Evolutionary conservation across 352 stramenopile species (phyloP), one percentile per base, ranked within the genome.

Genomic region (Phytopythium sindhum): DNA sequence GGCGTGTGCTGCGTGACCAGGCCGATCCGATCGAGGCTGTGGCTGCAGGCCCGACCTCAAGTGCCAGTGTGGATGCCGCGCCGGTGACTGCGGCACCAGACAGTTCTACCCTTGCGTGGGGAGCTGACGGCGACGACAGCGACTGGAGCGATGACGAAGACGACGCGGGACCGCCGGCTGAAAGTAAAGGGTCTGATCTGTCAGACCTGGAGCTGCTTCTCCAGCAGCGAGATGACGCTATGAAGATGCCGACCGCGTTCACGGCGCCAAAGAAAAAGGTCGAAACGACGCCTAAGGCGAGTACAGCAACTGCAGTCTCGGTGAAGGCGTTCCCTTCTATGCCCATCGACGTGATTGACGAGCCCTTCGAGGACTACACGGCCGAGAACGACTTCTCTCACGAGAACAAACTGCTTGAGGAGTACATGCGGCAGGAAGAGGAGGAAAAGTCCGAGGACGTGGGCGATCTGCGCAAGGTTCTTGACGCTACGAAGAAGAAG

Each of bases 401-500:
- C 56, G 86, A 95, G 52, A 87, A 91, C 37, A 67, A 78, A 47
- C 61, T 95, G 21, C 69, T 93, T 5, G 76, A 92, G 44, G 69
- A 88, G 31, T 95, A 95, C 69, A 89, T 95, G 65, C 86, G 80
- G 28, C 72, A 86, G 12, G 84, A 95, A 56, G 83, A 93, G 52
- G 84, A 90, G 21, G 83, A 92, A 2, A 93, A 93, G 41, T 89
- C 83, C 2, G 67, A 69, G 1, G 86, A 93, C 31, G 71, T 92
- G 12, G 65, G 67, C 47, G 70, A 88, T 41, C 61, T 93, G 48
- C 80, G 80, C 28, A 75, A 74, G 4, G 73, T 93, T 21, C 80
- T 95, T 51, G 69, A 70, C 7, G 83, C 67, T 53, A 59, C 65
- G 15, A 89, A 86, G 67, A 91, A 90, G 44, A 70, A 67, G 29